Evolutionary conservation across 345 rosid genomes (phyloP), one percentile per base, ranked within the genome.

Genomic region (Iberis pinnata): DNA sequence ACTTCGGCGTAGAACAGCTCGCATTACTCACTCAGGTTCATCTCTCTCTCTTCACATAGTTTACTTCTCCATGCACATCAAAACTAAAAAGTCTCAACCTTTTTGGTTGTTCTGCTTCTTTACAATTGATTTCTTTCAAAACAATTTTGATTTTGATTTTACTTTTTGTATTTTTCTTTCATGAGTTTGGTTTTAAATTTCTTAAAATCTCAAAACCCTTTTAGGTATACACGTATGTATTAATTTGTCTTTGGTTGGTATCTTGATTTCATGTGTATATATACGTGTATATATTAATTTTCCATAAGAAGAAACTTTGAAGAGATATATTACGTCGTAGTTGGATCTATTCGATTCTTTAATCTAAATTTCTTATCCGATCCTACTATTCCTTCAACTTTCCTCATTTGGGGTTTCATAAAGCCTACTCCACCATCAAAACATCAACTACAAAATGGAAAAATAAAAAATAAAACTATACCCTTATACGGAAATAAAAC

Each of bases 1-100:
- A 78, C 67, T 93, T 93, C 59, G 99, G 99, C 20, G 90, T 93
- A 10, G 97, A 88, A 63, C 97, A 88, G 75, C 99, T 93, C 61
- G 94, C 95, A 69, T 73, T 82, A 68, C 95, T 93, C 70, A 85
- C 92, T 67, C 99, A 93, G 99, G 99, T 93, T 60, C 49, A 19
- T 22, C 25, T 22, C 14, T 68, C 25, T 25, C 19, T n/a, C 38
- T 58, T 53, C 35, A 26, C 56, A 43, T 27, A 9, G 0, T 49
- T 37, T 12, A 22, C 12, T 6, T 53, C 50, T 39, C 53, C 52
- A 18, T 61, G 55, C 64, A 25, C 40, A 47, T 42, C 54, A 8
- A 27, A 12, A 18, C 9, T 1, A 25, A 36, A 33, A 44, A 12
- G 2, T 17, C 12, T 50, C 7, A 6, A 7, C 4, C 2, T 22